Evolutionary conservation across 176 grass and related monocot species (phyloP).

Genomic region (Phragmites australis): DNA sequence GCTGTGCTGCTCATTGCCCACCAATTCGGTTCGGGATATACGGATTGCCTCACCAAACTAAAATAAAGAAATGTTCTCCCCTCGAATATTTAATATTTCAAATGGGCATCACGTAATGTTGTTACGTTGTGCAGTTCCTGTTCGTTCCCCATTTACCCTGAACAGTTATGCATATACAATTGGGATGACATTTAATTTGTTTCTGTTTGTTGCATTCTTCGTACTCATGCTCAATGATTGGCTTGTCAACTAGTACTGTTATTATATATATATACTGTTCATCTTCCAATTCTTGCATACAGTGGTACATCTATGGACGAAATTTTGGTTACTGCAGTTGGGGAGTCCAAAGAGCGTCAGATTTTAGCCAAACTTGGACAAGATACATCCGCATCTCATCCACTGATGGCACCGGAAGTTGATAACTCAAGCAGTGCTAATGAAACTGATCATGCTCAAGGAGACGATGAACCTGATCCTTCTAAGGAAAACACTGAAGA

Average conservation of each 20-base stretch:
- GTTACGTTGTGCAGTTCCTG: too few species aligned
- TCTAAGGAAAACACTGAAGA: neutral
- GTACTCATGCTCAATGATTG: neutral
- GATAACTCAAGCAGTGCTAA: conserved; percentile 12
- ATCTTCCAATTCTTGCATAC: neutral
- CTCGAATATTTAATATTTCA: neutral
- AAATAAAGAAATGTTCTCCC: neutral
- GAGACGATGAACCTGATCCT: neutral
- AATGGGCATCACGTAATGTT: too few species aligned
- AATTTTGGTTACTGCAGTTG: conserved; percentile 28
- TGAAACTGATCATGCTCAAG: neutral
- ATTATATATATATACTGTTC: neutral
- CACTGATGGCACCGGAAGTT: neutral
- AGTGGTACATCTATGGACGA: neutral
- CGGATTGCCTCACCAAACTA: neutral
- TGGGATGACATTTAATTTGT: too few species aligned
- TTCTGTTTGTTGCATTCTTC: neutral
- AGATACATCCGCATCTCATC: conserved; percentile 7
- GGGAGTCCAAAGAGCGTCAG: conserved; percentile 19
- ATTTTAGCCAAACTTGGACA: conserved; percentile 32
- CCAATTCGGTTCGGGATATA: neutral
- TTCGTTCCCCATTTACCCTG: too few species aligned
- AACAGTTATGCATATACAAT: too few species aligned
- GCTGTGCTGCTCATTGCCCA: too few species aligned
- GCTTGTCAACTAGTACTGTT: neutral